These are phyloP conservation scores for Mucor racemosus DNA, from an alignment of 371 early-diverging fungal genomes.

Conservation along the genomic window DNA sequence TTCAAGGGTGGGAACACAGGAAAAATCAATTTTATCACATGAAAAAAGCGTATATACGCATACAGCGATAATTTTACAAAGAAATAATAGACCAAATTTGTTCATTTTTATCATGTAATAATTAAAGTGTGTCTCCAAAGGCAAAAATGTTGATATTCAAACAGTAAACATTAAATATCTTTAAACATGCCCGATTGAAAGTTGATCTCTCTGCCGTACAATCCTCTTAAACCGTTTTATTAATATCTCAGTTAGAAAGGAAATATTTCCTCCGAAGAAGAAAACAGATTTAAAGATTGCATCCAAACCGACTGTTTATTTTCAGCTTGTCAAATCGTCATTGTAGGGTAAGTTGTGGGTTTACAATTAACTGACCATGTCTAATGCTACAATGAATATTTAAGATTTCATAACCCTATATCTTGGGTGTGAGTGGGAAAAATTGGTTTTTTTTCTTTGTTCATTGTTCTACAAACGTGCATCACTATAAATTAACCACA, in stretches of 20 bases:
- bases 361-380: not conserved
- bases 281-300: slow-evolving; percentile 19
- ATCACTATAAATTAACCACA: not conserved
- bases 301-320: not conserved
- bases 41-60: not conserved
- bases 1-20: slow-evolving; percentile 4
- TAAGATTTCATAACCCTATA: not conserved
- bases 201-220: slow-evolving; percentile 36
- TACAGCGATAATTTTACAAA: slow-evolving; percentile 2
- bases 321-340: not conserved
- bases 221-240: slow-evolving; percentile 25
- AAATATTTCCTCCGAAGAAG: slow-evolving; percentile 27
- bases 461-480: not conserved
- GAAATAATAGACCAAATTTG: slow-evolving; percentile 2
- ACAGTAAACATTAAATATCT: not conserved
- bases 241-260: slow-evolving; percentile 20
- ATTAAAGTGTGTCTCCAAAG: slow-evolving; percentile 11
- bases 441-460: not conserved
- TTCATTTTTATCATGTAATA: not conserved
- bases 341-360: slow-evolving; percentile 11
- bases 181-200: slow-evolving; percentile 19
- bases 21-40: slow-evolving; percentile 9
- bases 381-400: not conserved
- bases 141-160: slow-evolving; percentile 4
- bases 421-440: slow-evolving; percentile 7